Conservation (phyloP, 1,284 basidiomycete genomes). For the Moniliella sp. region DNA sequence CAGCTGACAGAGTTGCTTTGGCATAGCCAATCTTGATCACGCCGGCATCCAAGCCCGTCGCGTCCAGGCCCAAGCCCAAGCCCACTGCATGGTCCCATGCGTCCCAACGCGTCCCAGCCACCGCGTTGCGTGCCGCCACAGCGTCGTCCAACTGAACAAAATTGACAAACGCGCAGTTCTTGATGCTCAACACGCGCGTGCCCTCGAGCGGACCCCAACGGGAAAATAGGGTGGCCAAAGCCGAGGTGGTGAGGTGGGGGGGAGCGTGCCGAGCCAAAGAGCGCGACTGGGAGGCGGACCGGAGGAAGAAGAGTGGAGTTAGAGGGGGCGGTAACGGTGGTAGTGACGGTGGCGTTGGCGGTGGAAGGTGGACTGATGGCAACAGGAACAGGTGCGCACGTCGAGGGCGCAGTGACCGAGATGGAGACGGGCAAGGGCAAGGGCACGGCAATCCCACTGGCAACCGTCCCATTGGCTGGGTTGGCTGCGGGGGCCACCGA, state of each 20-base stretch:
- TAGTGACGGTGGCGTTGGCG: no score
- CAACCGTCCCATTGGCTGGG: no score
- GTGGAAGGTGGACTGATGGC: no score
- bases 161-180: constrained; percentile 86
- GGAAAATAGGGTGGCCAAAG: constrained; percentile 63
- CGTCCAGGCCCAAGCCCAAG: constrained; percentile 78
- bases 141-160: constrained; percentile 92
- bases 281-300: constrained; percentile 18
- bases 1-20: no score
- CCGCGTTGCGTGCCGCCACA: constrained; percentile 70
- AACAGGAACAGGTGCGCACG: no score
- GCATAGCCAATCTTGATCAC: constrained; percentile 88
- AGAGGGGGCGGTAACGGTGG: no score
- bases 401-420: no score
- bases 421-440: no score
- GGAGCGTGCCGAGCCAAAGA: constrained; percentile 19
- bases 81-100: constrained; percentile 78
- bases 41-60: constrained; percentile 79
- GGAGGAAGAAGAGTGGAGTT: no score
- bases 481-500: no score
- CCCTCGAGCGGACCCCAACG: constrained; percentile 92
- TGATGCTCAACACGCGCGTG: constrained; percentile 77
- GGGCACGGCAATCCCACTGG: no score
- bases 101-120: constrained; percentile 48
- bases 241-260: constrained; percentile 8